A percentile compares a stretch with the other conserved stretches of the same genome.
phyloP scores from a whole-genome alignment of 306 rosid species.

The Lupinus albus region DNA sequence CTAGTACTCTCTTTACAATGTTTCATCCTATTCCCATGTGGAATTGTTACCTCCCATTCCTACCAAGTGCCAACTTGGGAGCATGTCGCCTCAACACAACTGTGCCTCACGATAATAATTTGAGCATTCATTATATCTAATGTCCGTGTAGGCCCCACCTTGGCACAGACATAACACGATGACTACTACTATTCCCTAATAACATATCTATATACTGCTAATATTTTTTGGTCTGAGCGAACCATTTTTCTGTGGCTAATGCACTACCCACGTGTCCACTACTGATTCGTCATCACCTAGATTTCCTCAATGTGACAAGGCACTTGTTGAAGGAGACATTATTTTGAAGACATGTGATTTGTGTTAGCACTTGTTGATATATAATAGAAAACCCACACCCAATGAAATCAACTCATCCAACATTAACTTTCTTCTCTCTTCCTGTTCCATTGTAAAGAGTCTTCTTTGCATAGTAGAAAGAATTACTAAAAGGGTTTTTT shows the following conservation, averaged over 20 bases:
- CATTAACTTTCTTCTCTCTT: not conserved
- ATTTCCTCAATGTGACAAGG: slow-evolving; percentile 52
- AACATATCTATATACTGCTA: slow-evolving; percentile 29
- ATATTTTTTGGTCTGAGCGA: slow-evolving; percentile 34
- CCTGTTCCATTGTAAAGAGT: not conserved
- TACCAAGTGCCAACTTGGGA: slow-evolving; percentile 40
- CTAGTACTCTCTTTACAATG: not conserved
- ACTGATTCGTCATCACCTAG: slow-evolving; percentile 53
- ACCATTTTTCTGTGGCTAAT: slow-evolving; percentile 49
- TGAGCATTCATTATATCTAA: slow-evolving; percentile 3
- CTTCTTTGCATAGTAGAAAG: no score
- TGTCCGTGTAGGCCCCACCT: slow-evolving; percentile 58
- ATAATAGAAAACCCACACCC: slow-evolving; percentile 48
- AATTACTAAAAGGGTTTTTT: not conserved
- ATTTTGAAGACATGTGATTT: no score
- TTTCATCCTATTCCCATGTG: slow-evolving; percentile 5
- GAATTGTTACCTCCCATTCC: not conserved
- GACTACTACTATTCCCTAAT: slow-evolving; percentile 53
- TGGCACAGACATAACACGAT: slow-evolving; percentile 61
- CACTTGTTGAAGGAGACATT: slow-evolving; percentile 36
- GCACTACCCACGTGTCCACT: slow-evolving; percentile 47
- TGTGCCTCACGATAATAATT: not conserved
- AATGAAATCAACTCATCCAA: slow-evolving; percentile 34
- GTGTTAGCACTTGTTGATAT: slow-evolving; percentile 40
- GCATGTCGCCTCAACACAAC: not conserved